Conservation (phyloP, 192 early-diverging fungal species). For the Thamnidium elegans region DNA sequence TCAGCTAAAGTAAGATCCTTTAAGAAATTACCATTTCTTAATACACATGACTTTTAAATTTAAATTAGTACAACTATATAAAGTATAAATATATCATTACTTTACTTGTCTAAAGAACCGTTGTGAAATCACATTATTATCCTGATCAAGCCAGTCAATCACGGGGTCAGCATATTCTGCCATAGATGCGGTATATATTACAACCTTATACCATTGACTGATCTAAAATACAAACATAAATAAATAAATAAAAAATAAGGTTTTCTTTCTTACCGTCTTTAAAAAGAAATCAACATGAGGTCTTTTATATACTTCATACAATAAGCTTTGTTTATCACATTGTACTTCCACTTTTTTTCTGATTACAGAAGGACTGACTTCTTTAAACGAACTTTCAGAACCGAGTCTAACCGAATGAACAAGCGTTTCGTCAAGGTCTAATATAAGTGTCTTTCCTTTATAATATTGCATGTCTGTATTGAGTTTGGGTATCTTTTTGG, state of each 20-base stretch:
- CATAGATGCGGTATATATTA: conserved; percentile 90
- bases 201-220: conserved; percentile 84
- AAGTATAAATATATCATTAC: conserved; percentile 4
- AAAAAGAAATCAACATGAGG: conserved; percentile 85
- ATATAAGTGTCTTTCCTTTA: conserved; percentile 60
- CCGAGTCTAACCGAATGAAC: conserved; percentile 65
- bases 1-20: conserved; percentile 70
- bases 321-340: conserved; percentile 73
- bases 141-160: conserved; percentile 83
- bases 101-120: conserved; percentile 81
- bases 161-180: conserved; percentile 93
- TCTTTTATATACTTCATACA: conserved; percentile 90
- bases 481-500: conserved; percentile 1
- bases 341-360: conserved; percentile 83
- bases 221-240: conserved; percentile 48
- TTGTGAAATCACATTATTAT: conserved; percentile 61
- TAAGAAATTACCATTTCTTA: conserved; percentile 63
- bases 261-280: conserved; percentile 55
- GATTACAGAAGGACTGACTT: conserved; percentile 40
- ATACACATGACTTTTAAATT: conserved; percentile 62
- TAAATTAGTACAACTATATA: conserved; percentile 12
- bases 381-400: conserved; percentile 42
- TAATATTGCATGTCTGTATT: conserved; percentile 24
- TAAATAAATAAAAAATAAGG: neutral
- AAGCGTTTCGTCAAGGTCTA: conserved; percentile 82